A percentile compares a stretch with the other conserved stretches of the same genome.
phyloP scores from a whole-genome alignment of 2,329 filamentous ascomycete species.

The Zopfia rhizophila region DNA sequence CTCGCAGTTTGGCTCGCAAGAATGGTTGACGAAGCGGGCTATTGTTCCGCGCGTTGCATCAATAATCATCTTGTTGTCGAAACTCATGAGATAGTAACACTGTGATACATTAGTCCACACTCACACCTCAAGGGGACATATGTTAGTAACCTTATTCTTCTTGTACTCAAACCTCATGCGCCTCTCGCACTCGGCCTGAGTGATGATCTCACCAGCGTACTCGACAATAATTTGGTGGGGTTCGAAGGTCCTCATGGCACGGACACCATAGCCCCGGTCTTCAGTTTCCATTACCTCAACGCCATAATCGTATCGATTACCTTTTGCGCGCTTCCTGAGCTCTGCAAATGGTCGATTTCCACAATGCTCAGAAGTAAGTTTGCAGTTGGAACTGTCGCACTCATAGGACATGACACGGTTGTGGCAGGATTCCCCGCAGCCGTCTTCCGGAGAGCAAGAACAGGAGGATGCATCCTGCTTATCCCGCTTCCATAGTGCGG shows the following conservation, averaged over 20 bases:
- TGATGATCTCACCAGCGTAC: conserved; percentile 98
- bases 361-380: conserved; percentile 76
- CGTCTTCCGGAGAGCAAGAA: conserved; percentile 66
- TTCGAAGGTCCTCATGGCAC: conserved; percentile 86
- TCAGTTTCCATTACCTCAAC: conserved; percentile 94
- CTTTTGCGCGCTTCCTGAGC: conserved; percentile 72
- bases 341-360: conserved; percentile 89
- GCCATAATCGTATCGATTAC: conserved; percentile 88
- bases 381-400: conserved; percentile 91
- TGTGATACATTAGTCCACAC: conserved; percentile 52
- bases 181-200: conserved; percentile 89
- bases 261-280: conserved; percentile 90
- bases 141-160: conserved; percentile 79
- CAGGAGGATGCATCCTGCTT: conserved; percentile 78
- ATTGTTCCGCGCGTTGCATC: conserved; percentile 96
- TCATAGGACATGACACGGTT: conserved; percentile 98
- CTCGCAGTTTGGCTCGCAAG: conserved; percentile 92
- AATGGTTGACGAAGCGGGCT: conserved; percentile 97
- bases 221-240: conserved; percentile 97
- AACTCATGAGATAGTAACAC: conserved; percentile 99
- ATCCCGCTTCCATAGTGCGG: conserved; percentile 82
- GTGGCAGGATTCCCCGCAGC: conserved; percentile 89
- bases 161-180: conserved; percentile 95
- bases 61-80: conserved; percentile 98
- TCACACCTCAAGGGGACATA: conserved; percentile 2